Evolutionary conservation across 805 yeast species (phyloP), one percentile per base, ranked within the genome.

Genomic region (Komagataella mondaviorum): DNA sequence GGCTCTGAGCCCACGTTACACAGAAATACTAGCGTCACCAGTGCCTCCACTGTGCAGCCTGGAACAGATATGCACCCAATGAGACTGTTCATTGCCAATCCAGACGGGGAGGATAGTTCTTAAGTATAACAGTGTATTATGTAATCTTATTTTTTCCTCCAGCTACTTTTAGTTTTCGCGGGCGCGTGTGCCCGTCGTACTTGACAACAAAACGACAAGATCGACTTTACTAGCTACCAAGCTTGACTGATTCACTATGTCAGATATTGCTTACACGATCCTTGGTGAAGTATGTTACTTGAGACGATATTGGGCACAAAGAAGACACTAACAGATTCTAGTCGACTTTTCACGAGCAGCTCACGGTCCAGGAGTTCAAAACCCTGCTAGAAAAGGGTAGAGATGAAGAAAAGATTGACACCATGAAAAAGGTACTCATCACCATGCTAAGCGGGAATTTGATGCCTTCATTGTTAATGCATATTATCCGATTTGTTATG

Each of bases 401-500:
- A 56, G 99, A 91, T 65, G 95, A 84, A 43, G 81, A 79, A 58
- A 90, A 91, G 69, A 80, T 91, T 57, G 85, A 80, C 50, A 83
- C 96, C 54, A 93, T 93, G 99, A 85, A 85, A 62, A 78, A 80
- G 60, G 85, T 93, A 57, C 76, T 93, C 57, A 80, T 86, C 53
- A 77, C 88, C 50, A 89, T 95, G 81, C 76, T 93, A 56, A 91
- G 88, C 63, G 96, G 97, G 39, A 95, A 91, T 60, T 81, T 95
- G 53, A 74, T 91, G 81, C 95, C 96, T 16, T 93, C 86, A 53
- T 72, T 93, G 57, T 77, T 93, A 68, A 93, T 93, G 99, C 96
- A 90, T 65, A 87, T 93, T 59, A 91, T 93, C 62, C 83, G 99
- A 63, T 95, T 88, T 62, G 91, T 95, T 53, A 89, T 93, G 97